These are phyloP conservation scores for Candolleomyces eurysporus DNA, from an alignment of 768 basidiomycete species.

Conservation along the genomic window DNA sequence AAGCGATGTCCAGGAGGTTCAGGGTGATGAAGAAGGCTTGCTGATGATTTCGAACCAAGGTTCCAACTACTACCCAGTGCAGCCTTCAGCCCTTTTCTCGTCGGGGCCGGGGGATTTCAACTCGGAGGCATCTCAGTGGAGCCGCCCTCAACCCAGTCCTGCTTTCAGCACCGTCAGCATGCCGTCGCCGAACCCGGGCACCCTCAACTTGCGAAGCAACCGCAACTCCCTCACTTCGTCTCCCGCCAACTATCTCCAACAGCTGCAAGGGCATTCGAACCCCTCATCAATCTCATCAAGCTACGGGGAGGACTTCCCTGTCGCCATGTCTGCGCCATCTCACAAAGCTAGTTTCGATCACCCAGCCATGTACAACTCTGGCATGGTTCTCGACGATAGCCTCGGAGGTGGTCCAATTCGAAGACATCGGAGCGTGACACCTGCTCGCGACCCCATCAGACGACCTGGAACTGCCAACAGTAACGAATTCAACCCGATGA, in stretches of 20 bases:
- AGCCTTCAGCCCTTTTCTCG: constrained; percentile 17
- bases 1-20: constrained; percentile 48
- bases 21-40: constrained; percentile 58
- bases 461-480: constrained; percentile 47
- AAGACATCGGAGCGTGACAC: constrained; percentile 77
- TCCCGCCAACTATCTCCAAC: constrained; percentile 24
- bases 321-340: constrained; percentile 61
- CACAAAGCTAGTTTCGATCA: constrained; percentile 70
- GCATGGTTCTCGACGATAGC: constrained; percentile 31
- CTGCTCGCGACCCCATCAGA: constrained; percentile 48
- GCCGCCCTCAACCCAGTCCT: constrained; percentile 35
- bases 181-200: constrained; percentile 35
- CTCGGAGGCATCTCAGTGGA: constrained; percentile 39
- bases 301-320: constrained; percentile 40
- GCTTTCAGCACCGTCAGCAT: constrained; percentile 39
- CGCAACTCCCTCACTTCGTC: constrained; percentile 23
- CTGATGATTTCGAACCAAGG: constrained; percentile 29
- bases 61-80: not conserved
- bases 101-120: constrained; percentile 19
- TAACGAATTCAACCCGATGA: constrained; percentile 29
- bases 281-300: constrained; percentile 29
- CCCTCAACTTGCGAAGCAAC: constrained; percentile 25
- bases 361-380: constrained; percentile 44
- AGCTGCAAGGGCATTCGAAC: constrained; percentile 19
- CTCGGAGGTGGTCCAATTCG: constrained; percentile 58